phyloP scores from a whole-genome alignment of 129 eudicot species.

The Escallonia rubra region DNA sequence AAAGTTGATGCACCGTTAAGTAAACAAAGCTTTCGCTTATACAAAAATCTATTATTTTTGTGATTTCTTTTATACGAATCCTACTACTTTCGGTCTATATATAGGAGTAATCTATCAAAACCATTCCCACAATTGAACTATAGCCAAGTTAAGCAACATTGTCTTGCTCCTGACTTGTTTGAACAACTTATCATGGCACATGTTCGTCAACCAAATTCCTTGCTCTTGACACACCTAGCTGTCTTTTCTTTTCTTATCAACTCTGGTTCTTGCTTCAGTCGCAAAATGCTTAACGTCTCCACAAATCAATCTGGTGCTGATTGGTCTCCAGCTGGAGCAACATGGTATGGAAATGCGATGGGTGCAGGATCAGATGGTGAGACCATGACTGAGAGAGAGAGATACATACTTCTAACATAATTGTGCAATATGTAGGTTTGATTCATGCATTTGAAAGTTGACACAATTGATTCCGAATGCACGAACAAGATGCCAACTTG shows the following conservation, averaged over 20 bases:
- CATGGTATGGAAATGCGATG: constrained; percentile 52
- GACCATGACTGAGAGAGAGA: neutral
- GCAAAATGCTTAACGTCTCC: constrained; percentile 30
- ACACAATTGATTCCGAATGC: no score
- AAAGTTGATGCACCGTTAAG: no score
- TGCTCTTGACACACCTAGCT: constrained; percentile 2
- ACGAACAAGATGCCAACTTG: no score
- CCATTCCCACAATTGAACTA: neutral
- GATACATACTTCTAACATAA: no score
- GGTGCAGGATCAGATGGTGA: constrained; percentile 59
- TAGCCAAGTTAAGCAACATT: neutral
- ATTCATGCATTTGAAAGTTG: no score
- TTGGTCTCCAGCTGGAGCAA: constrained; percentile 51
- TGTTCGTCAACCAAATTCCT: neutral
- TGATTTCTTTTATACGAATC: no score
- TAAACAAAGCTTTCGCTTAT: no score
- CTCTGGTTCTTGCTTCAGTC: constrained; percentile 29
- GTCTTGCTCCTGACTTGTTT: neutral
- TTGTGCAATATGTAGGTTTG: no score
- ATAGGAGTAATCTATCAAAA: neutral
- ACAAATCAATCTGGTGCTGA: constrained; percentile 6
- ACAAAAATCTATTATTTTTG: no score
- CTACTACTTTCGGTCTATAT: constrained; percentile 1
- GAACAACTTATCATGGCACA: constrained; percentile 14
- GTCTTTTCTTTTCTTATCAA: constrained; percentile 13